Conservation (phyloP, 202 grass and related monocot species). For the Bolboschoenoplectus hybrid region DNA sequence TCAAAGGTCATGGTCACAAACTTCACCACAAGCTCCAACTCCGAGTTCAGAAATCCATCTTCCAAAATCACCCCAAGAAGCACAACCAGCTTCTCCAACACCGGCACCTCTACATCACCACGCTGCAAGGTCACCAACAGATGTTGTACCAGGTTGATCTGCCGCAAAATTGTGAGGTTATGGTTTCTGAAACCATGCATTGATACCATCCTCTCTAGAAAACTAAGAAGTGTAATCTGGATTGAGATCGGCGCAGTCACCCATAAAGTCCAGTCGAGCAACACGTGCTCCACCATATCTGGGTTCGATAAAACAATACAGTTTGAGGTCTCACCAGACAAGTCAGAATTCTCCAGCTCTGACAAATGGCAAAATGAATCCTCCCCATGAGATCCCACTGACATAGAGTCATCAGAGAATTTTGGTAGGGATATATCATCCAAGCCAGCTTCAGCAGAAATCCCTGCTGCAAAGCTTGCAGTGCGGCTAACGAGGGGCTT, state of each 20-base stretch:
- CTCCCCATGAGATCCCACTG: constrained; percentile 88
- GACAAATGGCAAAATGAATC: constrained; percentile 96
- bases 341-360: constrained; percentile 83
- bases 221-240: constrained; percentile 93
- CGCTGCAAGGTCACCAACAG: constrained; percentile 96
- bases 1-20: constrained; percentile 99
- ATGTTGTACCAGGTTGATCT: constrained; percentile 98
- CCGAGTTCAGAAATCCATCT: constrained; percentile 94
- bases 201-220: constrained; percentile 99
- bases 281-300: constrained; percentile 98
- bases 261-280: constrained; percentile 99
- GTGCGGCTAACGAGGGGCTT: constrained; percentile 69
- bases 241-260: constrained; percentile 86
- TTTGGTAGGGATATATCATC: constrained; percentile 90
- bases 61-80: constrained; percentile 99
- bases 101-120: constrained; percentile 93
- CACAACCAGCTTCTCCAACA: constrained; percentile 97
- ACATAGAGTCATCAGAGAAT: constrained; percentile 84
- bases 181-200: constrained; percentile 99
- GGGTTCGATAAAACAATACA: constrained; percentile 95
- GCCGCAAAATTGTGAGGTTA: constrained; percentile 93
- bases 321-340: constrained; percentile 75
- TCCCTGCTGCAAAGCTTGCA: constrained; percentile 65
- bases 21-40: constrained; percentile 94
- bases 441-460: constrained; percentile 67